Percentiles rank a stretch among this genome's conserved stretches.
phyloP scores from a whole-genome alignment of 2,329 filamentous ascomycete species.

The Stagonosporopsis tanaceti region DNA sequence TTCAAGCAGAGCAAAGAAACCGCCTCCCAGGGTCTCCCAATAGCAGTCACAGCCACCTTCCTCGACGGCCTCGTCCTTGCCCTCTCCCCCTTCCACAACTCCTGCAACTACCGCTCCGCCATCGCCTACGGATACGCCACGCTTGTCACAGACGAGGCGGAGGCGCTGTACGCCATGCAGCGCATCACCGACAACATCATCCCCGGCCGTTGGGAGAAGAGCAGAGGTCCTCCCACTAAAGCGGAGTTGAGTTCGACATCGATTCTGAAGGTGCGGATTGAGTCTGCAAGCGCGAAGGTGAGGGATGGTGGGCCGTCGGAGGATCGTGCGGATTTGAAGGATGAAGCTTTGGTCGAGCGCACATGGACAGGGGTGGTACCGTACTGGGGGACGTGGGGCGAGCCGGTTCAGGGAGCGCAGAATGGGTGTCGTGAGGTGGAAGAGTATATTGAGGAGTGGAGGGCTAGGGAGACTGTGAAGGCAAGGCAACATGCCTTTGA shows the following conservation, averaged over 20 bases:
- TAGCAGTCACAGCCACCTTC: conserved; percentile 53
- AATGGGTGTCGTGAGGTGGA: conserved; percentile 64
- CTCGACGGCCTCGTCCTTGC: conserved; percentile 47
- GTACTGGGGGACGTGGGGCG: conserved; percentile 44
- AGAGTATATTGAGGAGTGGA: conserved; percentile 63
- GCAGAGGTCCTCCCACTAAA: conserved; percentile 38
- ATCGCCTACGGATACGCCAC: conserved; percentile 41
- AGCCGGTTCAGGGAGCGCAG: conserved; percentile 38
- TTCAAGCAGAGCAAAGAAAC: conserved; percentile 53
- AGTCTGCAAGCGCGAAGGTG: conserved; percentile 45
- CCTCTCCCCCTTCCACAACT: conserved; percentile 48
- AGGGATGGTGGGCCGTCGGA: conserved; percentile 45
- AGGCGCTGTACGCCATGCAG: conserved; percentile 42
- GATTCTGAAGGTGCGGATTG: conserved; percentile 38
- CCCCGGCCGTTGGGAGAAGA: conserved; percentile 41
- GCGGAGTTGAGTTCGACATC: conserved; percentile 42
- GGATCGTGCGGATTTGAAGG: conserved; percentile 43
- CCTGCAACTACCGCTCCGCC: conserved; percentile 47
- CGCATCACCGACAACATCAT: conserved; percentile 46
- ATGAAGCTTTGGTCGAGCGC: conserved; percentile 29
- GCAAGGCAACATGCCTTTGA: conserved; percentile 34
- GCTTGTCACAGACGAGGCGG: conserved; percentile 31
- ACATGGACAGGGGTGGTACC: conserved; percentile 50
- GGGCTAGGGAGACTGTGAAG: conserved; percentile 34
- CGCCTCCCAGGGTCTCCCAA: conserved; percentile 40